Base-by-base conservation (phyloP, 345 rosid genomes). In the Salix arbutifolia region DNA sequence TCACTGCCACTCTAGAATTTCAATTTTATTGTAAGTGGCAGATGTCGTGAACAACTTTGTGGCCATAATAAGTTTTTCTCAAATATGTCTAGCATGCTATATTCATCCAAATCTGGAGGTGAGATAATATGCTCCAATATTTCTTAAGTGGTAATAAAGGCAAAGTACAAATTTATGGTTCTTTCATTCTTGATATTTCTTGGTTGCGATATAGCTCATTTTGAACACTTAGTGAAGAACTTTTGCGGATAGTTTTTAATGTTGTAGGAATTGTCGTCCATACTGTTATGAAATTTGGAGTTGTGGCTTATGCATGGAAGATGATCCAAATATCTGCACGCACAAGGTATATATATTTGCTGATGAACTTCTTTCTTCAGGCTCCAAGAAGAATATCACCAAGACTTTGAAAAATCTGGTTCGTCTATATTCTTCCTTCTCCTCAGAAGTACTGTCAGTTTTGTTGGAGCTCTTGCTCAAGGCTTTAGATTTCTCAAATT, bases 381-480 rank as follows among this genome's bases (percentile, higher is more conserved):
- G 92, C 76, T 81, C 80, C 65, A 89, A 87, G 83, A 91, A 84
- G 83, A 87, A 76, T 68, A 82, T 65, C 35, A 77, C 66, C 72
- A 87, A 85, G 88, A 87, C 82, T 65, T 80, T 86, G 80, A 91
- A 88, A 79, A 75, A 26, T 80, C 89, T 96, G 33, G 82, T 85
- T 69, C 88, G 78, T 82, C 83, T 93, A 67, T 91, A 86, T 83
- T 79, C 90, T 79, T 87, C 93, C 62, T 90, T 82, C 84, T 80
- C 98, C 28, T 84, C 93, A 25, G 97, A 93, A 85, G 86, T 90
- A 58, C 85, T 88, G 31, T 90, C 97, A 40, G 89, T 89, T 65
- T 67, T 93, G 75, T 78, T 89, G 78, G 96, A 88, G 71, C 79
- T 90, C 66, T 81, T 92, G 81, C 78, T 88, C 74, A 86, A 85